Evolutionary conservation across 805 yeast genomes (phyloP).

Genomic region (Schwanniomyces yamadae): DNA sequence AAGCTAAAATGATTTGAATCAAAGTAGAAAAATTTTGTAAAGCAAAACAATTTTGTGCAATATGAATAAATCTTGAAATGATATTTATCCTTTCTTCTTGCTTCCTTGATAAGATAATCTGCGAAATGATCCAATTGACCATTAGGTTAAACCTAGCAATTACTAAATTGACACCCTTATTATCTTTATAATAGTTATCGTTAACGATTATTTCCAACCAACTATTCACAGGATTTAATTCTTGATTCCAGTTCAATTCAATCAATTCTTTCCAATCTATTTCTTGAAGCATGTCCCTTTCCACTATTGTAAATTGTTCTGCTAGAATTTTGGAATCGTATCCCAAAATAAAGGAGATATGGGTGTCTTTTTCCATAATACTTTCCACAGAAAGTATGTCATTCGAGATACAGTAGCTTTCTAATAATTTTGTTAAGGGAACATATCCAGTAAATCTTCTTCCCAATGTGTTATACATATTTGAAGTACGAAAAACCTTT

Average conservation of each 20-base stretch:
- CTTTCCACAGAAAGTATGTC: conserved; percentile 38
- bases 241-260: conserved; percentile 70
- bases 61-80: conserved; percentile 81
- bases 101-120: conserved; percentile 67
- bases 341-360: conserved; percentile 79
- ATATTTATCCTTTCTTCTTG: conserved; percentile 61
- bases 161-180: conserved; percentile 78
- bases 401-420: conserved; percentile 29
- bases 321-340: conserved; percentile 67
- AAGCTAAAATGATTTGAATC: conserved; percentile 83
- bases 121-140: conserved; percentile 91
- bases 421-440: conserved; percentile 17
- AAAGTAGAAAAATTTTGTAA: conserved; percentile 83
- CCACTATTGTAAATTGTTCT: conserved; percentile 82
- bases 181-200: conserved; percentile 42
- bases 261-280: conserved; percentile 91
- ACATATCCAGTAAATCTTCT: not conserved
- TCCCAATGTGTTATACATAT: not conserved
- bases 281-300: conserved; percentile 77
- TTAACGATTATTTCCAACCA: conserved; percentile 78
- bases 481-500: not conserved
- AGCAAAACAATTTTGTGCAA: conserved; percentile 71
- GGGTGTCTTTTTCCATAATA: conserved; percentile 49
- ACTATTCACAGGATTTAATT: conserved; percentile 66
- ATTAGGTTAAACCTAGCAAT: conserved; percentile 83